Evolutionary conservation across 257 asterid genomes (phyloP), one percentile per base, ranked within the genome.

Genomic region (Plantago major): DNA sequence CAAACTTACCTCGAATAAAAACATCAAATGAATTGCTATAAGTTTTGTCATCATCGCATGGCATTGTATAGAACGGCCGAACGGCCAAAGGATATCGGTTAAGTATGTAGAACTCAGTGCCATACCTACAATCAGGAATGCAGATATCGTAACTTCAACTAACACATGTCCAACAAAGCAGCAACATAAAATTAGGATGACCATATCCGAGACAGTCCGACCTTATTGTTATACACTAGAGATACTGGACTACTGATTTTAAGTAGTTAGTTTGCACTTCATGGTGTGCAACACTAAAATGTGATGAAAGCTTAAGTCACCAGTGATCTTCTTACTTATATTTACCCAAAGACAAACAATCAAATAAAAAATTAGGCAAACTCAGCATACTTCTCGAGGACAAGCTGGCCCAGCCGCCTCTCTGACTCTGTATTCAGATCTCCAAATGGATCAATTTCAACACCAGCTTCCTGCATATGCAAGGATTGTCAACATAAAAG

Each of bases 11-110:
- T 71, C 97, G 84, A 28, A 90, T 80, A 52, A 87, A 92, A 67
- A 86, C 97, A 68, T 92, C 98, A 53, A 92, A 89, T 3, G 98
- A 92, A 65, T 92, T 89, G 66, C 95, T 92, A 65, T 86, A 86
- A 16, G 66, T 68, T 2, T 78, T 73, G 64, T 81, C 71, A 60
- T 92, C 95, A 57, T 75, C 62, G 60, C 95, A 86, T 0, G 97
- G 97, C 98, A 92, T 89, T 6, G 95, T 92, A 56, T 89, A 92
- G 78, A 92, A 89, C 28, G 98, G 98, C 15, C 97, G 85, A 67
- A 86, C 87, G 58, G 89, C 93, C 58, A 73, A 67, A 62, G 97
- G 98, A 65, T 89, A 92, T 33, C 92, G 92, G 60, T 92, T 95
- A 72, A 89, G 97, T 50, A 92, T 89, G 82, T 86, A 92, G 88